phyloP scores from a whole-genome alignment of 441 rosid species.

The Populus tomentosa region DNA sequence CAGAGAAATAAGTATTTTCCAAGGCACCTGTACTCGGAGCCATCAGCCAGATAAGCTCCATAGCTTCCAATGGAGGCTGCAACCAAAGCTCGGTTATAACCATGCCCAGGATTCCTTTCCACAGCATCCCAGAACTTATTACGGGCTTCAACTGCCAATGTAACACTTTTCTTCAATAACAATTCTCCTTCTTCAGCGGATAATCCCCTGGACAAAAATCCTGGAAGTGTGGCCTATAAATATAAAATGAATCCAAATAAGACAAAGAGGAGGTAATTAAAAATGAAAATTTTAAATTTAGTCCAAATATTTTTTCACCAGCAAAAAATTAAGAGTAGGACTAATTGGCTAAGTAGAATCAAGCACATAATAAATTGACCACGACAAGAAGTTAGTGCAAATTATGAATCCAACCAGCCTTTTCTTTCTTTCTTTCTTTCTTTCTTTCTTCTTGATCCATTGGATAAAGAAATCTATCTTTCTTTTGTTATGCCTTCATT shows the following conservation, averaged over 20 bases:
- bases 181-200: slow-evolving; percentile 63
- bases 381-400: neutral
- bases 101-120: slow-evolving; percentile 33
- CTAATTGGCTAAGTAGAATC: neutral
- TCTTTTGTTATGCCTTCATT: neutral
- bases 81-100: slow-evolving; percentile 64
- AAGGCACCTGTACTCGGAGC: slow-evolving; percentile 87
- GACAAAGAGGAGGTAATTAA: neutral
- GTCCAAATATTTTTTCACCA: neutral
- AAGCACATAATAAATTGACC: neutral
- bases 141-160: slow-evolving; percentile 74
- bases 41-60: slow-evolving; percentile 94
- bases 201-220: slow-evolving; percentile 72
- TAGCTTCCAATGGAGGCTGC: slow-evolving; percentile 96
- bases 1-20: slow-evolving; percentile 85
- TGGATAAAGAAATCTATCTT: neutral
- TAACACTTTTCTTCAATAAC: slow-evolving; percentile 62
- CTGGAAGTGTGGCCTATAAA: slow-evolving; percentile 77
- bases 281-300: neutral
- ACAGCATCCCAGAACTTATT: slow-evolving; percentile 70
- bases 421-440: neutral
- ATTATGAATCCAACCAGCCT: neutral
- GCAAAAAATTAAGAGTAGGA: neutral
- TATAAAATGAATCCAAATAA: neutral
- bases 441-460: neutral